Evolutionary conservation across 1,139 yeast genomes (phyloP), one percentile per base, ranked within the genome.

Genomic region (Ogataea hybrid): DNA sequence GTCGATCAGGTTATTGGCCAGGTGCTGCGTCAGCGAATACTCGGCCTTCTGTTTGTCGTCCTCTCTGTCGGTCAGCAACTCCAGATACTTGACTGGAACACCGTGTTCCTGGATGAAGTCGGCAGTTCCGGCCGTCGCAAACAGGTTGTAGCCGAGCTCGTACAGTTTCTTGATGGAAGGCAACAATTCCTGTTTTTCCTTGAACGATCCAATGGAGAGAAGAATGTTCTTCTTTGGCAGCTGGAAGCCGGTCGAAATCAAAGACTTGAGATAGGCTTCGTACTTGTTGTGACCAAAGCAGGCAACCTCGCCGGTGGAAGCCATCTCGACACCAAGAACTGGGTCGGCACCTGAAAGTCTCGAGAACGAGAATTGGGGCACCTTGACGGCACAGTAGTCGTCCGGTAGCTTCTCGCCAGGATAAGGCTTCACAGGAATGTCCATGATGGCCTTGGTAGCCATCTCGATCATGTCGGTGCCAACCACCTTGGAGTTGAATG

Each of bases 241-340:
- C 61, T 81, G 82, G 80, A 94, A 89, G 25, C 98, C 98, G 48
- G 97, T 88, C 15, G 98, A 89, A 49, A 92, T 75, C 65, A 92
- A 77, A 29, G 97, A 85, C 71, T 94, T 92, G 69, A 94, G 71
- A 71, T 94, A 94, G 25, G 98, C 98, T 70, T 94, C 98, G 61
- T 89, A 89, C 69, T 92, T 90, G 75, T 92, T 84, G 63, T 76
- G 88, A 61, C 98, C 99, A 64, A 94, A 90, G 52, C 95, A 81
- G 41, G 99, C 99, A 60, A 92, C 98, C 70, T 92, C 98, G 77
- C 98, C 98, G 50, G 98, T 92, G 21, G 97, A 90, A 28, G 98
- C 97, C 98, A 92, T 92, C 70, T 92, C 98, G 55, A 92, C 98
- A 69, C 98, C 98, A 56, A 92, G 75, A 48, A 92, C 89, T 42